These are phyloP conservation scores for Ramaria rubella DNA, from an alignment of 768 basidiomycete species.

Conservation along the genomic window DNA sequence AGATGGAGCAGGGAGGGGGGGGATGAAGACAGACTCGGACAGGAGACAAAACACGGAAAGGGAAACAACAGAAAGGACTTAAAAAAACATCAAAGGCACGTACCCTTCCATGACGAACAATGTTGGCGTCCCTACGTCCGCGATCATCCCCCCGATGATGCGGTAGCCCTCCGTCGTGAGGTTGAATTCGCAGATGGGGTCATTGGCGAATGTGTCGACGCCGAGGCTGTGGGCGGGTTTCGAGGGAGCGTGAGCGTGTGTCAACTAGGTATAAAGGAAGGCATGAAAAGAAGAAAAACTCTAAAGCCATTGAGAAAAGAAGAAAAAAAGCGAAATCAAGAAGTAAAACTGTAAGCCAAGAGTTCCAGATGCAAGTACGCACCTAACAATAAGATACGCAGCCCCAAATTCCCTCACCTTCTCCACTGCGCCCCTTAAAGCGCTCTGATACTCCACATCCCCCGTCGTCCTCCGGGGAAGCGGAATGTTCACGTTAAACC, in stretches of 20 bases:
- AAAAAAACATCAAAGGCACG: conserved; percentile 7
- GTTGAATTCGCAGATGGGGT: conserved; percentile 27
- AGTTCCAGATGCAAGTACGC: too few species aligned
- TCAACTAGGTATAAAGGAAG: not conserved
- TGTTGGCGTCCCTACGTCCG: conserved; percentile 15
- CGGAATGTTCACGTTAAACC: conserved; percentile 26
- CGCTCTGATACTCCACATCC: conserved; percentile 21
- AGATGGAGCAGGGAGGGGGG: too few species aligned
- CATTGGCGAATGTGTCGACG: conserved; percentile 28
- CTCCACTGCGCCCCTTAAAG: conserved; percentile 16
- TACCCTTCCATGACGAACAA: conserved; percentile 34
- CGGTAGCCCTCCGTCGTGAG: conserved; percentile 23
- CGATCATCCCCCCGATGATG: conserved; percentile 21
- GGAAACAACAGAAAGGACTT: not conserved
- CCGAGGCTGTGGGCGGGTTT: conserved; percentile 23
- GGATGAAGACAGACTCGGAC: too few species aligned
- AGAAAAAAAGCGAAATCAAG: too few species aligned
- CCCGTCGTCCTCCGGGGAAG: conserved; percentile 22
- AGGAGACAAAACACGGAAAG: too few species aligned
- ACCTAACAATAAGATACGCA: conserved; percentile 26
- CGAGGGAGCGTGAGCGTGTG: not conserved
- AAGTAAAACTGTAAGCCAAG: too few species aligned
- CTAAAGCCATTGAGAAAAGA: too few species aligned
- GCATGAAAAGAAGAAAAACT: too few species aligned
- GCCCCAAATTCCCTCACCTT: conserved; percentile 19